These are phyloP conservation scores for Colletotrichum limetticola DNA, from an alignment of 2,329 filamentous ascomycete genomes.

Conservation along the genomic window DNA sequence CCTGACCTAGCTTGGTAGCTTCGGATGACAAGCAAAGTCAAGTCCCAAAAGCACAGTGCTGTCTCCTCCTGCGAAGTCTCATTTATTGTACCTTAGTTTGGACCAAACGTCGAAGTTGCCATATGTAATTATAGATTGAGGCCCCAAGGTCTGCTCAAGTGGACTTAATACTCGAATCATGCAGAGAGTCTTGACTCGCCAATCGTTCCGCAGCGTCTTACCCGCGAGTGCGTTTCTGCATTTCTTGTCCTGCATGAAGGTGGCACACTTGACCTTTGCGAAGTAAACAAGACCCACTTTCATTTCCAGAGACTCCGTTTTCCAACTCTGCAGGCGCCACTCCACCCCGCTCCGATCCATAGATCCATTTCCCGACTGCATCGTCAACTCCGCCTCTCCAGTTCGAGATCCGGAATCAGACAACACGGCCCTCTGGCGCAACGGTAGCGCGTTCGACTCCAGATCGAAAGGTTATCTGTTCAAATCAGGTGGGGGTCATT, in stretches of 20 bases:
- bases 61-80: too few species aligned
- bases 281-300: not conserved
- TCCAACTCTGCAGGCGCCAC: too few species aligned
- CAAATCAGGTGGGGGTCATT: conserved; percentile 31
- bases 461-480: conserved; percentile 34
- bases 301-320: not conserved
- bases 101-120: not conserved
- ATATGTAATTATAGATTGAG: not conserved
- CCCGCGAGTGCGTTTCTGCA: not conserved
- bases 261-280: not conserved
- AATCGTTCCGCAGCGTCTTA: not conserved
- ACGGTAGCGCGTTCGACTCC: conserved; percentile 35
- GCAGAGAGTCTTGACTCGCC: not conserved
- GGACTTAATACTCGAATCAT: not conserved
- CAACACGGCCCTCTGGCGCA: conserved; percentile 19
- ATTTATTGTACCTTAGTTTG: too few species aligned
- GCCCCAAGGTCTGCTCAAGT: not conserved
- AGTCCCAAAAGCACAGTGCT: too few species aligned
- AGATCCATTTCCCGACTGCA: accelerated
- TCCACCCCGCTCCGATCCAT: not conserved
- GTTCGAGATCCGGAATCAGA: not conserved
- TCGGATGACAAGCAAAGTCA: too few species aligned
- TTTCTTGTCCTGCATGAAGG: not conserved
- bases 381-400: not conserved
- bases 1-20: too few species aligned